A percentile compares a stretch with the other conserved stretches of the same genome.
These are phyloP conservation scores for Psidium friedrichsthalianum DNA, from an alignment of 345 rosid species.

Conservation along the genomic window DNA sequence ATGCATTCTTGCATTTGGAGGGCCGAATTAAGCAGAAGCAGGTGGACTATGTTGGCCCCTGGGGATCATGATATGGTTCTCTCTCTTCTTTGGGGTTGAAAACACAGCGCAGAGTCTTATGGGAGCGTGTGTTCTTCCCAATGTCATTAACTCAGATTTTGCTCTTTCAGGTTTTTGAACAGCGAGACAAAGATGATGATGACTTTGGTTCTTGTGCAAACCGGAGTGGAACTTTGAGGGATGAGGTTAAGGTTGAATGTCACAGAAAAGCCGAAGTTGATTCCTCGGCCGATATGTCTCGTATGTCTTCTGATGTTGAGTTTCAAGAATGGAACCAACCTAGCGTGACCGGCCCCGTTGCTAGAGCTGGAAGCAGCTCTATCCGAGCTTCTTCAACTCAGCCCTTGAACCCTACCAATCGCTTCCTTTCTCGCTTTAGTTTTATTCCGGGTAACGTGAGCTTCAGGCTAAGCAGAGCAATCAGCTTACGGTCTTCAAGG, in stretches of 20 bases:
- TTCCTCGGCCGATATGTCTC: constrained; percentile 17
- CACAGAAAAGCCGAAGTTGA: constrained; percentile 28
- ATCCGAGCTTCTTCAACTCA: constrained; percentile 34
- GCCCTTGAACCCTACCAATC: constrained; percentile 23
- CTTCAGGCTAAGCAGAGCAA: constrained; percentile 66
- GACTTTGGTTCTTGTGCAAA: constrained; percentile 17
- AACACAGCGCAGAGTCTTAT: neutral
- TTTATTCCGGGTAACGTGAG: constrained; percentile 75
- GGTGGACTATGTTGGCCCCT: neutral
- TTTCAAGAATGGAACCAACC: constrained; percentile 35
- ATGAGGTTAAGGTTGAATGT: constrained; percentile 28
- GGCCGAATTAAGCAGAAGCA: neutral
- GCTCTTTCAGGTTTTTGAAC: constrained; percentile 25
- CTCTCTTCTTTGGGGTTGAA: neutral
- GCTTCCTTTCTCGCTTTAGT: constrained; percentile 75
- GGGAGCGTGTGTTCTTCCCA: neutral
- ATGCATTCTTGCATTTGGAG: neutral
- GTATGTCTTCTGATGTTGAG: constrained; percentile 31
- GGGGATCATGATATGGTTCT: neutral
- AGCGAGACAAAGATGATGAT: constrained; percentile 22
- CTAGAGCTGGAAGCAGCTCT: constrained; percentile 37
- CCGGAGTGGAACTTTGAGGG: constrained; percentile 10
- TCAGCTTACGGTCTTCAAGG: constrained; percentile 69
- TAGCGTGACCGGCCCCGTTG: constrained; percentile 13
- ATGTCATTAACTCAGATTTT: neutral